Conservation (phyloP, 1,284 basidiomycete genomes). For the Pseudozyma thailandica region DNA sequence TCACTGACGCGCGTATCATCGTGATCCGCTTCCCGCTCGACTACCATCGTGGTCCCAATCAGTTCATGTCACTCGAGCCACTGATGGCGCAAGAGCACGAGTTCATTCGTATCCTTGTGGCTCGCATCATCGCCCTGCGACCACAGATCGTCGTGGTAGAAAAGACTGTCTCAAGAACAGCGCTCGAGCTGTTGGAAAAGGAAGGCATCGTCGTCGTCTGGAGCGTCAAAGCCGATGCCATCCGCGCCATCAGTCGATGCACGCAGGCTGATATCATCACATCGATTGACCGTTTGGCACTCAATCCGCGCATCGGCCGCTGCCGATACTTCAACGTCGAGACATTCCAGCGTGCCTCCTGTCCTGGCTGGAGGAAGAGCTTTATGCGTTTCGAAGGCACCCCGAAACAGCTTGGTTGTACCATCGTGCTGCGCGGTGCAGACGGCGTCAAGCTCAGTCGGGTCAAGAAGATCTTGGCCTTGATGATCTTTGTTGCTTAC, state of each 20-base stretch:
- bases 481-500: conserved; percentile 87
- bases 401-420: conserved; percentile 89
- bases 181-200: conserved; percentile 86
- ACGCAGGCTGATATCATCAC: conserved; percentile 94
- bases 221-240: conserved; percentile 85
- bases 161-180: conserved; percentile 89
- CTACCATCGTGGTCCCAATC: conserved; percentile 86
- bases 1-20: conserved; percentile 89
- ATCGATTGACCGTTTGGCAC: conserved; percentile 90
- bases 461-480: conserved; percentile 90
- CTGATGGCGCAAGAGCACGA: conserved; percentile 94
- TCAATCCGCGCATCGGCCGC: conserved; percentile 89
- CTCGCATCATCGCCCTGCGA: conserved; percentile 86
- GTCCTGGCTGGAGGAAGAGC: conserved; percentile 90
- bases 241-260: conserved; percentile 88
- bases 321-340: conserved; percentile 89
- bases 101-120: conserved; percentile 87
- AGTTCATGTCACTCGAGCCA: conserved; percentile 92
- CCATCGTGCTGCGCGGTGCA: conserved; percentile 90
- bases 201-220: conserved; percentile 91
- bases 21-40: conserved; percentile 94
- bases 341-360: conserved; percentile 90
- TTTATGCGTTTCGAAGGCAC: conserved; percentile 94
- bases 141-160: conserved; percentile 94
- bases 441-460: conserved; percentile 81